Evolutionary conservation across 1,139 yeast species (phyloP).

Genomic region (Meyerozyma smithsonii): DNA sequence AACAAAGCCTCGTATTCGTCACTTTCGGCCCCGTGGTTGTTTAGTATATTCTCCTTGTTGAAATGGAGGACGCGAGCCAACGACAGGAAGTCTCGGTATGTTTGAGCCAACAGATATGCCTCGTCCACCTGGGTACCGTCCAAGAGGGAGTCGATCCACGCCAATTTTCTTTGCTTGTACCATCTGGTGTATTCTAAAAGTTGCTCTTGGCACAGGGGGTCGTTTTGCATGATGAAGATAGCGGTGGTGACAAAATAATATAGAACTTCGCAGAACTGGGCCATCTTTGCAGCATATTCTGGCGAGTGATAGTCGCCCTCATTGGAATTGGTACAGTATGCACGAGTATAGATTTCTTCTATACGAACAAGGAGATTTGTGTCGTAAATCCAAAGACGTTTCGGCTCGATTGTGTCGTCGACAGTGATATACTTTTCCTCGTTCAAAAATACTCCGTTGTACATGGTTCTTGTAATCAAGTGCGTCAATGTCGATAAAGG

Average conservation of each 20-base stretch:
- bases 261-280: slow-evolving; percentile 27
- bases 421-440: slow-evolving; percentile 31
- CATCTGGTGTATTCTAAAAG: slow-evolving; percentile 29
- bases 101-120: slow-evolving; percentile 64
- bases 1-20: slow-evolving; percentile 14
- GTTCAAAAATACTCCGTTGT: slow-evolving; percentile 40
- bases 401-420: slow-evolving; percentile 10
- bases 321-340: slow-evolving; percentile 8
- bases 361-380: slow-evolving; percentile 28
- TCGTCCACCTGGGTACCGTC: slow-evolving; percentile 42
- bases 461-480: slow-evolving; percentile 32
- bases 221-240: slow-evolving; percentile 28
- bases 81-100: slow-evolving; percentile 60
- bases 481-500: slow-evolving; percentile 23
- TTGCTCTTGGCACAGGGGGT: slow-evolving; percentile 19
- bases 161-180: slow-evolving; percentile 26
- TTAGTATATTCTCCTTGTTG: slow-evolving; percentile 36
- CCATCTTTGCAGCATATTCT: slow-evolving; percentile 16
- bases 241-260: slow-evolving; percentile 37
- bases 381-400: slow-evolving; percentile 33
- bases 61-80: slow-evolving; percentile 60
- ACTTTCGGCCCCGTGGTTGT: slow-evolving; percentile 18
- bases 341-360: slow-evolving; percentile 27
- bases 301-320: slow-evolving; percentile 11
- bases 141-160: slow-evolving; percentile 56